These are phyloP conservation scores for Andrographis paniculata DNA, from an alignment of 305 asterid genomes.

Conservation along the genomic window DNA sequence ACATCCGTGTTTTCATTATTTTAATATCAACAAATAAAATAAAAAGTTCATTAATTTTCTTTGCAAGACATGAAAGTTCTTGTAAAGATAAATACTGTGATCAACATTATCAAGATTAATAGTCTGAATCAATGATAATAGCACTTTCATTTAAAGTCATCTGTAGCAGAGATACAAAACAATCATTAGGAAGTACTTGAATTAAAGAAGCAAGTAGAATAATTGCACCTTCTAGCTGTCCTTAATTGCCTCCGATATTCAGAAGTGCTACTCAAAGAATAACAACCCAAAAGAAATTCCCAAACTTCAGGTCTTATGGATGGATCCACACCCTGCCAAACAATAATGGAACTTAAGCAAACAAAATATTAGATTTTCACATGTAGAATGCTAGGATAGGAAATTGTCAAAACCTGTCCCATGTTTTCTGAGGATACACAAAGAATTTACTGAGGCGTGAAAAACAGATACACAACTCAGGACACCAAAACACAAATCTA, in stretches of 20 bases:
- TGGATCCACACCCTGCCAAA: slow-evolving; percentile 88
- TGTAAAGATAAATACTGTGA: too few relatives aligned
- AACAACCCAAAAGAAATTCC: slow-evolving; percentile 98
- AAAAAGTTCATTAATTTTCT: too few relatives aligned
- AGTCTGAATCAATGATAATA: too few relatives aligned
- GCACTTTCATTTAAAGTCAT: too few relatives aligned
- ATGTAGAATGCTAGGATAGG: slow-evolving; percentile 4
- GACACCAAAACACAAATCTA: too few relatives aligned
- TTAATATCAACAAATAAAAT: too few relatives aligned
- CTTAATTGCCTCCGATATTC: slow-evolving; percentile 75
- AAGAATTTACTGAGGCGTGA: neutral
- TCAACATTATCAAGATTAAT: neutral
- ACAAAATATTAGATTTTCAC: neutral
- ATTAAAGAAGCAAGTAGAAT: slow-evolving; percentile 19
- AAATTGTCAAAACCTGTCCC: too few relatives aligned
- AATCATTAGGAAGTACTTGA: slow-evolving; percentile 13
- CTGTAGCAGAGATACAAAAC: slow-evolving; percentile 14
- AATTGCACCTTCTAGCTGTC: slow-evolving; percentile 72
- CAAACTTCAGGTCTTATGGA: slow-evolving; percentile 94
- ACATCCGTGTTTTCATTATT: too few relatives aligned
- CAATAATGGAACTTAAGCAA: slow-evolving; percentile 21
- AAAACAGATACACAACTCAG: neutral
- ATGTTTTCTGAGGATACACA: neutral
- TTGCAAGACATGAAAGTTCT: too few relatives aligned
- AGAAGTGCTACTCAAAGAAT: slow-evolving; percentile 79